A percentile compares a stretch with the other conserved stretches of the same genome.
These are phyloP conservation scores for Zoysia japonica DNA, from an alignment of 176 grass and related monocot species.

Conservation along the genomic window DNA sequence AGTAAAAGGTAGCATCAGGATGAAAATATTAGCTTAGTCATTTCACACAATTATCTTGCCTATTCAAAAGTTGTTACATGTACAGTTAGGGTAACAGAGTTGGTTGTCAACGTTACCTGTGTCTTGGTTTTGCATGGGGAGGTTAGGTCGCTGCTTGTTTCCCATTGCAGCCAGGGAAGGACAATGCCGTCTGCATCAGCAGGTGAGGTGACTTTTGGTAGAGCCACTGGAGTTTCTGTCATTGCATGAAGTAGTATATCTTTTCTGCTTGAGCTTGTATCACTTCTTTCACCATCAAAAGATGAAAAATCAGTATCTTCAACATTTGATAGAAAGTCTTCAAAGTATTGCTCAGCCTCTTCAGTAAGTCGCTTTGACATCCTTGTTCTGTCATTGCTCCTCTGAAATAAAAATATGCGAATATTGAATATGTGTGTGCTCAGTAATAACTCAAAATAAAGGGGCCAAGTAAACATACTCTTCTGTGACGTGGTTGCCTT, in stretches of 20 bases:
- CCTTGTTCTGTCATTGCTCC: conserved; percentile 88
- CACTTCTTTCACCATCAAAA: conserved; percentile 92
- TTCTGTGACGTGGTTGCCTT: conserved; percentile 56
- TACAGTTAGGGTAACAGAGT: neutral
- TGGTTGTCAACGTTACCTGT: conserved; percentile 33
- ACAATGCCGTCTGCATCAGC: conserved; percentile 72
- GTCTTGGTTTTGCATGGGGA: conserved; percentile 65
- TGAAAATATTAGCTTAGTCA: neutral
- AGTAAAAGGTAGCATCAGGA: neutral
- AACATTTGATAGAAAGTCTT: conserved; percentile 95
- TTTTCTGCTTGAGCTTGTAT: conserved; percentile 63
- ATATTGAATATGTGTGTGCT: neutral
- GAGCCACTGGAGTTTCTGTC: conserved; percentile 49
- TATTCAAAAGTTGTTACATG: neutral
- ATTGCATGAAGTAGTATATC: conserved; percentile 29
- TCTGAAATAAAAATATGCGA: conserved; percentile 54
- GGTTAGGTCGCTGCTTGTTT: conserved; percentile 60
- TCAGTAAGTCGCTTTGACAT: conserved; percentile 69
- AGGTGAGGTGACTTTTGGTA: conserved; percentile 45
- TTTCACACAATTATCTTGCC: neutral
- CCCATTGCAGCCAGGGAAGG: conserved; percentile 98
- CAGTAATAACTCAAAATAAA: conserved; percentile 4
- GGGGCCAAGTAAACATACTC: conserved; percentile 48
- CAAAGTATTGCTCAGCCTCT: conserved; percentile 92
- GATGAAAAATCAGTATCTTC: conserved; percentile 98